A percentile compares a stretch with the other conserved stretches of the same genome.
phyloP scores from a whole-genome alignment of 2,329 filamentous ascomycete species.

The Pseudogymnoascus sp. region DNA sequence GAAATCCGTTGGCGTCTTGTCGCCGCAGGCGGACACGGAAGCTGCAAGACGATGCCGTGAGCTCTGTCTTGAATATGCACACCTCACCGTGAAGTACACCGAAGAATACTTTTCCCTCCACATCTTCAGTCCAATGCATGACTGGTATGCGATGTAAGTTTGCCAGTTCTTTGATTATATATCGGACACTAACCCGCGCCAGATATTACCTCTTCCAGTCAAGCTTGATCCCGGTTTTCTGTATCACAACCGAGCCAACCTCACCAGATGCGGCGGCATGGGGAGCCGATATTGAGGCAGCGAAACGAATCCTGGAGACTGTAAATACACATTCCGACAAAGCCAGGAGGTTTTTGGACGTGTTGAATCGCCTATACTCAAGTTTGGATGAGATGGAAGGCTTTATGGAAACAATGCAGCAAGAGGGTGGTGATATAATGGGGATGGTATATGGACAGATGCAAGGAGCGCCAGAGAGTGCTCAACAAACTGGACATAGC shows the following conservation, averaged over 20 bases:
- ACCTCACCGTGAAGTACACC: slow-evolving; percentile 29
- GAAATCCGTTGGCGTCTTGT: not conserved
- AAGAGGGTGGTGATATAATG: slow-evolving; percentile 2
- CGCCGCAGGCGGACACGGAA: slow-evolving; percentile 1
- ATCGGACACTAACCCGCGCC: slow-evolving; percentile 8
- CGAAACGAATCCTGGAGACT: slow-evolving; percentile 9
- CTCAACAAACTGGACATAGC: slow-evolving; percentile 5
- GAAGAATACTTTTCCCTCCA: slow-evolving; percentile 27
- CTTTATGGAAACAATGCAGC: slow-evolving; percentile 7
- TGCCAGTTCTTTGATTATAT: not conserved
- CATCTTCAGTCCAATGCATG: slow-evolving; percentile 27
- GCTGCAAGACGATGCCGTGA: slow-evolving; percentile 18
- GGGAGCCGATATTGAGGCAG: slow-evolving; percentile 9
- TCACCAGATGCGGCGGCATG: slow-evolving; percentile 8
- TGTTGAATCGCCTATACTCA: not conserved
- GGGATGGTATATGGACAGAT: slow-evolving; percentile 7
- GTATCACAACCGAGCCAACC: slow-evolving; percentile 14
- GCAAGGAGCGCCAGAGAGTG: slow-evolving; percentile 4
- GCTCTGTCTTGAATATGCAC: slow-evolving; percentile 31
- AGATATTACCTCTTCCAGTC: slow-evolving; percentile 36
- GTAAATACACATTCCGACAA: slow-evolving; percentile 7
- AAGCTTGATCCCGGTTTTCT: slow-evolving; percentile 29
- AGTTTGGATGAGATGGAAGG: slow-evolving; percentile 9
- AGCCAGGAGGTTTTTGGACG: slow-evolving; percentile 3
- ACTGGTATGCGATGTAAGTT: slow-evolving; percentile 28